Percentiles rank a stretch among this genome's conserved stretches.
Evolutionary conservation across 2,329 filamentous ascomycete genomes (phyloP).

Genomic region (Emmonsiellopsis sp.): DNA sequence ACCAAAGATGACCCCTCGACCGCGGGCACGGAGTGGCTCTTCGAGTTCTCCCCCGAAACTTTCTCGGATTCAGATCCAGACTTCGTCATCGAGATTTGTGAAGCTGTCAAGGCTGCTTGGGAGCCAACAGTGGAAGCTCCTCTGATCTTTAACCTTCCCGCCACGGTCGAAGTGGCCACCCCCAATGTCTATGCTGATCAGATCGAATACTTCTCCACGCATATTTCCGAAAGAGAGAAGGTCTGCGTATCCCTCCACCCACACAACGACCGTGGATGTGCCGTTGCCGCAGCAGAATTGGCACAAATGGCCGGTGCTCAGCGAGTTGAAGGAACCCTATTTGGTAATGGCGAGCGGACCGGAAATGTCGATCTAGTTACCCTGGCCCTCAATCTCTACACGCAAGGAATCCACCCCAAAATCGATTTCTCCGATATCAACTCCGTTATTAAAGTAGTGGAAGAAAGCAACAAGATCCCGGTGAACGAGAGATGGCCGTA

Average conservation of each 20-base stretch:
- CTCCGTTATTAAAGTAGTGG: slow-evolving; percentile 76
- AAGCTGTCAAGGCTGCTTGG: slow-evolving; percentile 92
- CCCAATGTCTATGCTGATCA: slow-evolving; percentile 95
- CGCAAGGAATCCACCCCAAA: slow-evolving; percentile 73
- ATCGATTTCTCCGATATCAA: slow-evolving; percentile 90
- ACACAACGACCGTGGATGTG: slow-evolving; percentile 89
- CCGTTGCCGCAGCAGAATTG: slow-evolving; percentile 79
- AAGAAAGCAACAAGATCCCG: slow-evolving; percentile 89
- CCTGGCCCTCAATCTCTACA: slow-evolving; percentile 86
- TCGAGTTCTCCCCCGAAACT: slow-evolving; percentile 44
- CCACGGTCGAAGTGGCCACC: slow-evolving; percentile 89
- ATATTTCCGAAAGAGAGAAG: slow-evolving; percentile 77
- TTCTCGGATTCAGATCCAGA: slow-evolving; percentile 88
- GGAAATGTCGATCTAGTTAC: slow-evolving; percentile 95
- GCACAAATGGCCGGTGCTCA: slow-evolving; percentile 95
- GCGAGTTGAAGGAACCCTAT: slow-evolving; percentile 85
- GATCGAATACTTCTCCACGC: slow-evolving; percentile 87
- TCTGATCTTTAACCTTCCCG: slow-evolving; percentile 94
- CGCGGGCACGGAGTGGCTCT: slow-evolving; percentile 48
- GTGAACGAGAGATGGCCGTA: slow-evolving; percentile 85
- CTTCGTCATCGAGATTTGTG: slow-evolving; percentile 72
- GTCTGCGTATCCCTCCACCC: slow-evolving; percentile 83
- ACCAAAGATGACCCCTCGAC: slow-evolving; percentile 64
- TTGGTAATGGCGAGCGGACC: slow-evolving; percentile 90
- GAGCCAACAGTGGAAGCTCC: slow-evolving; percentile 66